Evolutionary conservation across 495 filamentous ascomycete genomes (phyloP).

Genomic region (Aspergillus mulundensis): DNA sequence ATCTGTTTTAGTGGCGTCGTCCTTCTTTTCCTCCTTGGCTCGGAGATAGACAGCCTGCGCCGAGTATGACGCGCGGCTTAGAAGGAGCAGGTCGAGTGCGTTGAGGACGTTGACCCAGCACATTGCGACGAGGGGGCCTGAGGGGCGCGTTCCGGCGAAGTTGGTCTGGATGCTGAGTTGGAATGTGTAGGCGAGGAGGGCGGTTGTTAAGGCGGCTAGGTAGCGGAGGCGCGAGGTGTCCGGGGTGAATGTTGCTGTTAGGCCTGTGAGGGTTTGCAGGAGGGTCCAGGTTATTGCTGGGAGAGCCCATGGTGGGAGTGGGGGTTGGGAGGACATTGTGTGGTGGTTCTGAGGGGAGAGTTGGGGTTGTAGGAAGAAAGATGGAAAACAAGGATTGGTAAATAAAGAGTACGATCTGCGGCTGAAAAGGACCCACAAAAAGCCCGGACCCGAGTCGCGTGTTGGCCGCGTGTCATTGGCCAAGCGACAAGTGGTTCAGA

Average conservation of each 20-base stretch:
- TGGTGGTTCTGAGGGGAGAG: neutral
- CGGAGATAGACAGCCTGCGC: conserved; percentile 1
- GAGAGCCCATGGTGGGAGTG: conserved; percentile 7
- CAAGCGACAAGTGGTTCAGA: too few relatives aligned
- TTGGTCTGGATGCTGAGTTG: conserved; percentile 1
- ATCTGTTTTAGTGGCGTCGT: neutral
- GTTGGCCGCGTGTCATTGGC: too few relatives aligned
- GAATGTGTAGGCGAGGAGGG: conserved; percentile 2
- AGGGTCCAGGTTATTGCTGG: conserved; percentile 11
- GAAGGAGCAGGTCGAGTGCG: conserved; percentile 18
- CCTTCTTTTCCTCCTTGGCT: neutral
- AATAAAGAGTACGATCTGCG: too few relatives aligned
- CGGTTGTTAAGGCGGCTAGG: neutral
- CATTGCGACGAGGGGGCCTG: conserved; percentile 18
- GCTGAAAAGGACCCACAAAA: too few relatives aligned
- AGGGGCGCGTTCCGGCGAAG: conserved; percentile 6
- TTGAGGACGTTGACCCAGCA: conserved; percentile 26
- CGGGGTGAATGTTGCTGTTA: conserved; percentile 12
- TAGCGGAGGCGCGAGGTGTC: conserved; percentile 8
- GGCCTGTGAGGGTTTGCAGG: conserved; percentile 14
- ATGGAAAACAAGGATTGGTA: too few relatives aligned
- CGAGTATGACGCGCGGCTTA: conserved; percentile 17
- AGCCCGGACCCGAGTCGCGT: too few relatives aligned
- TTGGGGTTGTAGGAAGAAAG: neutral
- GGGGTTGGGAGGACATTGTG: neutral